Evolutionary conservation across 2,329 filamentous ascomycete species (phyloP).

Genomic region (Phoma sp.): DNA sequence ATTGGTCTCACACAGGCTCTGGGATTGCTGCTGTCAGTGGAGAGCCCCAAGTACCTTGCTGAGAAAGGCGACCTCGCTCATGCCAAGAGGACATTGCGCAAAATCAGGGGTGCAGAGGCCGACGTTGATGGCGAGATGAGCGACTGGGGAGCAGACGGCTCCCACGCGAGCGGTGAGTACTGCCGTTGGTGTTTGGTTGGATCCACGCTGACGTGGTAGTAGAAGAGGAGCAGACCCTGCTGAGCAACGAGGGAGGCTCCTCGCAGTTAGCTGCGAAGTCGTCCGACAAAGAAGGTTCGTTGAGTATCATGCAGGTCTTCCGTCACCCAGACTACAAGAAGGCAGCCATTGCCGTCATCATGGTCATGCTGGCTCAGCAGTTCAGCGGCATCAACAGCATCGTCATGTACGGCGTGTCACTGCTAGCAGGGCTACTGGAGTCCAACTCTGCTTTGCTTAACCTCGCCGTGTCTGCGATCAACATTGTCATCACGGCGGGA

Average conservation of each 20-base stretch:
- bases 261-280: constrained; percentile 32
- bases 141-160: constrained; percentile 51
- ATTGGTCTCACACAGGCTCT: constrained; percentile 72
- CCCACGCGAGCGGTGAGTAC: constrained; percentile 39
- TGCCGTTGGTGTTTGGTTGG: too few species aligned
- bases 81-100: constrained; percentile 74
- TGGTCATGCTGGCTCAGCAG: constrained; percentile 92
- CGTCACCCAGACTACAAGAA: constrained; percentile 74
- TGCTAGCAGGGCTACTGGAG: constrained; percentile 81
- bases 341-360: constrained; percentile 87
- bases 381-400: constrained; percentile 93
- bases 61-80: constrained; percentile 65
- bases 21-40: constrained; percentile 75
- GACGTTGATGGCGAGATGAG: constrained; percentile 78
- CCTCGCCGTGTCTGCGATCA: constrained; percentile 85
- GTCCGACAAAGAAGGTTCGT: constrained; percentile 41
- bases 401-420: constrained; percentile 96
- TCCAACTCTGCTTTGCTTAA: constrained; percentile 84
- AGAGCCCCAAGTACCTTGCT: constrained; percentile 88
- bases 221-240: constrained; percentile 75
- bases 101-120: constrained; percentile 73
- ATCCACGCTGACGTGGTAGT: constrained; percentile 21
- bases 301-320: constrained; percentile 64
- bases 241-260: constrained; percentile 54
- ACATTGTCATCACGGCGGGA: constrained; percentile 80